These are phyloP conservation scores for Amyloporia xantha DNA, from an alignment of 768 basidiomycete species.

Conservation along the genomic window DNA sequence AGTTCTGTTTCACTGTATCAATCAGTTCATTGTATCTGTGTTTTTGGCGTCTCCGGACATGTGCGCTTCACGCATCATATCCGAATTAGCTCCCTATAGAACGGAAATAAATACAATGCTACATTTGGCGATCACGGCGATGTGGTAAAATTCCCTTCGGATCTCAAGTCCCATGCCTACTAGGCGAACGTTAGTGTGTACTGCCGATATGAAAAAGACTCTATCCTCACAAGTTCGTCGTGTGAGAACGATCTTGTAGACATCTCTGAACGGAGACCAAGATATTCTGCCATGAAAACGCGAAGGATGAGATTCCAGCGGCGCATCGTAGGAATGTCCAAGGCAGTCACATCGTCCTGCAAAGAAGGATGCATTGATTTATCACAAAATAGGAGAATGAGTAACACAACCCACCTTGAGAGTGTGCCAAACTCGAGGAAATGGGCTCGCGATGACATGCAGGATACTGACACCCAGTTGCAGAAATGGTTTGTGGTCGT, in stretches of 20 bases:
- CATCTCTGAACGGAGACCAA: constrained; percentile 52
- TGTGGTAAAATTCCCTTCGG: too few species aligned
- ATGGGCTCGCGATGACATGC: constrained; percentile 86
- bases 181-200: not conserved
- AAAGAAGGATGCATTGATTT: not conserved
- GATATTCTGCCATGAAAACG: constrained; percentile 86
- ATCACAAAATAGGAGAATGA: constrained; percentile 3
- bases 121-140: too few species aligned
- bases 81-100: too few species aligned
- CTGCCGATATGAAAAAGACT: not conserved
- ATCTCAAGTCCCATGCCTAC: constrained; percentile 3
- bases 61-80: too few species aligned
- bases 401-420: constrained; percentile 43
- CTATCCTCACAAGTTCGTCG: constrained; percentile 21
- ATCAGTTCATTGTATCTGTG: too few species aligned
- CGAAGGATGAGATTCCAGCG: constrained; percentile 87
- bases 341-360: constrained; percentile 84
- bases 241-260: not conserved
- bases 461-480: constrained; percentile 76
- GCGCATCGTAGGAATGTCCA: constrained; percentile 80
- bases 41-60: too few species aligned
- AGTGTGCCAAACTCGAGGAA: constrained; percentile 88
- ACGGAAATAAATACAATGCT: too few species aligned
- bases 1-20: too few species aligned
- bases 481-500: constrained; percentile 93